Percentiles rank a stretch among this genome's conserved stretches.
Evolutionary conservation across 306 rosid genomes (phyloP).

Genomic region (Trifolium subterraneum): DNA sequence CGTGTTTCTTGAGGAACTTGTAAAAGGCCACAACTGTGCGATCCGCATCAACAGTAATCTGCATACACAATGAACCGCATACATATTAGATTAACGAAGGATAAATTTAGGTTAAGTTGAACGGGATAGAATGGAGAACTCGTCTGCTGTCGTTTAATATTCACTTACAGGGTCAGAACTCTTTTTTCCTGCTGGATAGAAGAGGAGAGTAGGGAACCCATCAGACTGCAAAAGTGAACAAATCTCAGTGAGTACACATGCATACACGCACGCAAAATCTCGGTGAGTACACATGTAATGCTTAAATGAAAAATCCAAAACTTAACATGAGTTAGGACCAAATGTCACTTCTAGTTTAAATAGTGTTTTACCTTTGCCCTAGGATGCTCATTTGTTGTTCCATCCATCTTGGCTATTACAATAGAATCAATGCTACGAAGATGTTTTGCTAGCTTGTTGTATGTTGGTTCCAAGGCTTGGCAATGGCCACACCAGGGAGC

Average conservation of each 20-base stretch:
- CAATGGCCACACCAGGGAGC: conserved; percentile 99
- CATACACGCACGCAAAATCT: conserved; percentile 16
- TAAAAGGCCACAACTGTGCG: conserved; percentile 84
- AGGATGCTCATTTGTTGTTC: conserved; percentile 97
- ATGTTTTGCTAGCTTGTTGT: conserved; percentile 95
- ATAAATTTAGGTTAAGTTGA: not conserved
- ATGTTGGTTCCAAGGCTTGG: conserved; percentile 94
- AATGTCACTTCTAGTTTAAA: conserved; percentile 30
- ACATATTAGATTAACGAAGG: conserved; percentile 9
- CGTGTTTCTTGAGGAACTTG: conserved; percentile 84
- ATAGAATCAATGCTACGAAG: conserved; percentile 82
- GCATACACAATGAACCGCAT: conserved; percentile 44
- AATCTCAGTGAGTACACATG: conserved; percentile 18
- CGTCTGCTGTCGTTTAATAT: not conserved
- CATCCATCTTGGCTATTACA: conserved; percentile 98
- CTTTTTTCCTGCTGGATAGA: conserved; percentile 57
- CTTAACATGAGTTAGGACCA: conserved; percentile 24
- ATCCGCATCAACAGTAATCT: conserved; percentile 80
- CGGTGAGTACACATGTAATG: conserved; percentile 6
- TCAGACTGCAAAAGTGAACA: conserved; percentile 49
- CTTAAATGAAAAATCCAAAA: conserved; percentile 26
- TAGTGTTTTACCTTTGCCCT: conserved; percentile 79
- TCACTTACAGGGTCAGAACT: conserved; percentile 54
- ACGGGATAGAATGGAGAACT: not conserved
- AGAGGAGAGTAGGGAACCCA: conserved; percentile 57